Evolutionary conservation across 2,329 filamentous ascomycete species (phyloP).

Genomic region (Trichoderma arundinaceum): DNA sequence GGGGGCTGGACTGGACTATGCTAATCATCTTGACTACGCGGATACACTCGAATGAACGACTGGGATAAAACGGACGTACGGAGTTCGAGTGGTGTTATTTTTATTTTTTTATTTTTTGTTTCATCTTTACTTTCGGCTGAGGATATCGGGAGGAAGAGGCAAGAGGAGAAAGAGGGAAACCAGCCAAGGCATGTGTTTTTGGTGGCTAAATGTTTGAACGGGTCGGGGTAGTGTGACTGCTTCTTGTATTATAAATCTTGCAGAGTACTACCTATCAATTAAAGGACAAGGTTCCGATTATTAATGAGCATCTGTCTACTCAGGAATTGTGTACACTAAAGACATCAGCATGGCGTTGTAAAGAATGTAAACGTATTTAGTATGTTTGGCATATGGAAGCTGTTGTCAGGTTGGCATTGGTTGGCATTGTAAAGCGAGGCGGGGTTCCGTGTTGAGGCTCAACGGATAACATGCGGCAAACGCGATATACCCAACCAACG

Average conservation of each 20-base stretch:
- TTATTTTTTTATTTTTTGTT: not conserved
- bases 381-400: not conserved
- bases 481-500: not conserved
- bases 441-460: conserved; percentile 16
- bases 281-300: conserved; percentile 20
- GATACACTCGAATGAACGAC: conserved; percentile 32
- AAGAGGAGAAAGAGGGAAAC: conserved; percentile 1
- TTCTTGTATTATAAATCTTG: conserved; percentile 28
- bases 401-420: too few relatives aligned
- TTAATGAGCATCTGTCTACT: not conserved
- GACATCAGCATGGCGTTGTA: too few relatives aligned
- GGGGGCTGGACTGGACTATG: conserved; percentile 24
- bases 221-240: conserved; percentile 18
- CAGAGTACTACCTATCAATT: conserved; percentile 22
- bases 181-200: conserved; percentile 12
- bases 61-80: conserved; percentile 33
- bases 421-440: not conserved
- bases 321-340: too few relatives aligned
- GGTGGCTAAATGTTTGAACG: conserved; percentile 12
- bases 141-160: not conserved
- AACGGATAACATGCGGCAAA: not conserved
- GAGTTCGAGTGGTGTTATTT: conserved; percentile 30
- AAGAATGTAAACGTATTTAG: not conserved
- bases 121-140: not conserved
- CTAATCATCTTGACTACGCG: conserved; percentile 32